Evolutionary conservation across 2,329 filamentous ascomycete species (phyloP), one percentile per base, ranked within the genome.

Genomic region (Stachybotrys chartarum): DNA sequence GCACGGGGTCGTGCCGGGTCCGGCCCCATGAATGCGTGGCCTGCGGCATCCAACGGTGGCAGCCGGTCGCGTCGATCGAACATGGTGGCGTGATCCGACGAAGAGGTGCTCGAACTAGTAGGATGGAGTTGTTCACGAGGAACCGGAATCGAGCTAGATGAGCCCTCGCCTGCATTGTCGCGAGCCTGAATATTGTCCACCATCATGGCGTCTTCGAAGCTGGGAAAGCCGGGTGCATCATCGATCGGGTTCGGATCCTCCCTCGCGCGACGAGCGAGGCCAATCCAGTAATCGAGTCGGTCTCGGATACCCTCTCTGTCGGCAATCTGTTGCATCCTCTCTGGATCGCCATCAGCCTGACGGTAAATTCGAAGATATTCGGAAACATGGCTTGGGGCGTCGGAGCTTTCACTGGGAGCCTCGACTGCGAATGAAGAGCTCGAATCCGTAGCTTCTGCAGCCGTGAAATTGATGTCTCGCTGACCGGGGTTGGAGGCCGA

Each of bases 291-390:
- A 11, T 75, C 73, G 39, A 89, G 75, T 52, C 80, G 78, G 11
- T 83, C 80, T 55, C 81, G 75, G 2, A 83, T 75, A 5, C 79
- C 77, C 61, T 87, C 84, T 44, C 82, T 78, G 45, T 80, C 77
- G 35, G 87, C 84, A 24, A 88, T 82, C 46, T 77, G 73, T 3
- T 86, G 60, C 30, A 88, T 82, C 56, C 76, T 78, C 42, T 80
- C 75, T 0, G 78, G 78, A 60, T 87, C 78, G 5, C 84, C 84
- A 48, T 78, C 77, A 1, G 84, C 83, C 55, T 81, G 80, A 47
- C 78, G 75, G 68, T 84, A 86, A 44, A 82, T 84, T 55, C 74
- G 76, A 60, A 79, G 72, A 55, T 70, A 72, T n/a, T 71, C 68
- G 42, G 65, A 60, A 7, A 71, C 61, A 14, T 62, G 67, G 11